These are phyloP conservation scores for Saraca asoca DNA, from an alignment of 331 rosid genomes.

Conservation along the genomic window DNA sequence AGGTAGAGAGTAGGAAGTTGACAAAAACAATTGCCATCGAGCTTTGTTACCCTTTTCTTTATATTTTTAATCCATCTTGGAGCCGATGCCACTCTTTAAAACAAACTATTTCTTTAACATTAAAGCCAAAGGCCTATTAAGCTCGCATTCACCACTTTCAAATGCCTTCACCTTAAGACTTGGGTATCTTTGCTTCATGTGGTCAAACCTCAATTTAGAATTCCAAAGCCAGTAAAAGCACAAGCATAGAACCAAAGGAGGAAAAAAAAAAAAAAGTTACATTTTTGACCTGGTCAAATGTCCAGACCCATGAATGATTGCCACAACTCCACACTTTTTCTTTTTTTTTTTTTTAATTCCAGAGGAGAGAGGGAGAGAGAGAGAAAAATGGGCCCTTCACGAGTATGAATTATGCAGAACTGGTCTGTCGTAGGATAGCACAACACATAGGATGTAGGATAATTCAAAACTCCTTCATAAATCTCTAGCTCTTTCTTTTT, in stretches of 20 bases:
- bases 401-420: conserved; percentile 27
- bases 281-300: conserved; percentile 45
- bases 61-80: too few relatives aligned
- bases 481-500: conserved; percentile 8
- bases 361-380: not conserved
- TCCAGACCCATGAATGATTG: conserved; percentile 34
- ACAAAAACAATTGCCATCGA: not conserved
- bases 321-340: not conserved
- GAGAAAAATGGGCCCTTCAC: conserved; percentile 22
- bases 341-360: not conserved
- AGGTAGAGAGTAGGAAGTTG: conserved; percentile 26
- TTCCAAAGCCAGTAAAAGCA: conserved; percentile 11
- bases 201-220: too few relatives aligned
- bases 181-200: too few relatives aligned
- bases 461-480: conserved; percentile 4
- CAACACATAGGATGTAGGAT: conserved; percentile 23
- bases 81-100: too few relatives aligned
- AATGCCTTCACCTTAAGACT: too few relatives aligned
- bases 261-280: not conserved
- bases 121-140: conserved; percentile 8
- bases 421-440: not conserved
- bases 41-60: too few relatives aligned
- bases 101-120: too few relatives aligned
- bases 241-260: conserved; percentile 22
- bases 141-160: conserved; percentile 33